Evolutionary conservation across 176 grass and related monocot genomes (phyloP), one percentile per base, ranked within the genome.

Genomic region (Dendrocalamus sinicus): DNA sequence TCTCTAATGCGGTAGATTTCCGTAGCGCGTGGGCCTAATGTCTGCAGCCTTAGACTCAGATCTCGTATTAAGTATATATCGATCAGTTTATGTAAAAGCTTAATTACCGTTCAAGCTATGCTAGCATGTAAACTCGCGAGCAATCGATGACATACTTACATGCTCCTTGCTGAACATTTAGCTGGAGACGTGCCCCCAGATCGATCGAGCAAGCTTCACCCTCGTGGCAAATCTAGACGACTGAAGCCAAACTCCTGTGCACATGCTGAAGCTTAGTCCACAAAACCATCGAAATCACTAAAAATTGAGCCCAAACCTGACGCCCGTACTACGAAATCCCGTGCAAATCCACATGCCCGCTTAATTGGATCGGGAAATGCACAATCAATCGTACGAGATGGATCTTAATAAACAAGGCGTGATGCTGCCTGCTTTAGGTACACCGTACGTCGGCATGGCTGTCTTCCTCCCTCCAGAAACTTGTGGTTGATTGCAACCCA

Each of bases 281-380:
- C 43, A 47, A 48, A 10, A 5, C 26, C 20, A 75, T 24, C 17
- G 2, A 19, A 46, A 60, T 24, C 75, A 23, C 44, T 14, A 37
- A n/a, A 35, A 2, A 24, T 7, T 51, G 20, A 22, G 22, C 47
- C 7, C 8, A 28, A 63, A 72, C 20, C 8, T 0, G 14, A 77
- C 0, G 7, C 6, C 30, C 71, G 76, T 76, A 76, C 82, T 9
- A 71, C 0, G 48, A 89, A 82, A 65, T 86, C 37, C 73, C 50
- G 55, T 82, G n/a, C 64, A 64, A 81, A 75, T 81, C 23, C 60
- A 47, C 70, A 17, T 67, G 85, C 47, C 58, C 50, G 40, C 35
- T 28, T 86, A 61, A 73, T 26, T 35, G 13, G 6, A 45, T 17
- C 4, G 37, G 17, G 9, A 46, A 79, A 45, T 77, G 80, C 10